Percentiles rank a stretch among this genome's conserved stretches.
phyloP scores from a whole-genome alignment of 129 eudicot genomes.

The Erigeron canadensis region DNA sequence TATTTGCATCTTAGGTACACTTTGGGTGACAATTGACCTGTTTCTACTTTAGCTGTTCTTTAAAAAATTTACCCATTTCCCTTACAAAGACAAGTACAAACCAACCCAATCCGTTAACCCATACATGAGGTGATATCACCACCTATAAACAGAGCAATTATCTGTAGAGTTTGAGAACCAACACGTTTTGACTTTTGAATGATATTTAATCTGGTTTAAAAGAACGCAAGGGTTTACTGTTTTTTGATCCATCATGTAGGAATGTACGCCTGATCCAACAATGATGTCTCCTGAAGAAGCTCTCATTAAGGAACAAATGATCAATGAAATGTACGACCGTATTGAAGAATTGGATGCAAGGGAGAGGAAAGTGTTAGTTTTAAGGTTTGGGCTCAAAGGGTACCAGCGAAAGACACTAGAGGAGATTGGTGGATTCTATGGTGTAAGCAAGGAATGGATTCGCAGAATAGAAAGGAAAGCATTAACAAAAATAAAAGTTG shows the following conservation, averaged over 20 bases:
- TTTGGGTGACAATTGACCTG: too few relatives aligned
- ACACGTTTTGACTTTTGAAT: neutral
- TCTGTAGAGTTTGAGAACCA: too few relatives aligned
- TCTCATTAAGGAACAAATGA: conserved; percentile 53
- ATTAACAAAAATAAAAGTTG: conserved; percentile 55
- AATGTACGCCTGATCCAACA: conserved; percentile 63
- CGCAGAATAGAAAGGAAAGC: conserved; percentile 72
- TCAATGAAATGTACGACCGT: conserved; percentile 48
- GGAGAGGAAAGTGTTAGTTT: conserved; percentile 55
- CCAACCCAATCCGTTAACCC: too few relatives aligned
- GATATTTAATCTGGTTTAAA: neutral
- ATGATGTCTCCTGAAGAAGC: conserved; percentile 59
- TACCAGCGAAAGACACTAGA: conserved; percentile 59
- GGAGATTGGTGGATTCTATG: conserved; percentile 64
- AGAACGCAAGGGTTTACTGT: neutral
- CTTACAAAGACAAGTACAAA: too few relatives aligned
- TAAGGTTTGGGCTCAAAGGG: conserved; percentile 65
- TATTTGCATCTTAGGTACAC: too few relatives aligned
- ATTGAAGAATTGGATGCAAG: conserved; percentile 49
- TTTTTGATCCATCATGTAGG: conserved; percentile 41
- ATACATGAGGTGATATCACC: too few relatives aligned
- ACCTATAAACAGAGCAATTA: too few relatives aligned
- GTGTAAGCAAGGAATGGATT: conserved; percentile 92
- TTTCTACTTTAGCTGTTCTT: too few relatives aligned
- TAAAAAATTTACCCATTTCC: too few relatives aligned